Conservation (phyloP, 2,329 filamentous ascomycete genomes). For the Hypoxylon sp. region DNA sequence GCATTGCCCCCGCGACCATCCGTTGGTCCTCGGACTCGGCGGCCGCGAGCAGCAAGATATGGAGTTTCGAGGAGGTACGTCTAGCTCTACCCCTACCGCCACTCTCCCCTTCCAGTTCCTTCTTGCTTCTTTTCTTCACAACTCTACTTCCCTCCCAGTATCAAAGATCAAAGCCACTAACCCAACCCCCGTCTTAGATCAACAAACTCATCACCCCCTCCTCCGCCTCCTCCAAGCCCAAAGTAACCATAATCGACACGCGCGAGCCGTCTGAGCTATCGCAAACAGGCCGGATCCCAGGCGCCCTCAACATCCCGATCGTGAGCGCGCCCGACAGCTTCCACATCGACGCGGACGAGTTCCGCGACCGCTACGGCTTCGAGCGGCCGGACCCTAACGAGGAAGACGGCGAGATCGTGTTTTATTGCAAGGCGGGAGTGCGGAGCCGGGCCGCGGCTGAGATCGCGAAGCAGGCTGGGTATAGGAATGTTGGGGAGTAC, state of each 20-base stretch:
- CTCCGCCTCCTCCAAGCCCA: slow-evolving; percentile 12
- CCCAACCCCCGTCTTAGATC: slow-evolving; percentile 40
- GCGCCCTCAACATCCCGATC: slow-evolving; percentile 86
- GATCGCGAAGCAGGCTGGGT: slow-evolving; percentile 83
- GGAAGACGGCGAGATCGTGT: slow-evolving; percentile 71
- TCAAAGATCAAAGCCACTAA: neutral
- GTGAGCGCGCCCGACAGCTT: slow-evolving; percentile 82
- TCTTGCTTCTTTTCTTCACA: neutral
- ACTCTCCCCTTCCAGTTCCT: slow-evolving; percentile 6
- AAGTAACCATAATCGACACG: slow-evolving; percentile 65
- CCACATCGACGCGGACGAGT: slow-evolving; percentile 82
- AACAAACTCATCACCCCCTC: slow-evolving; percentile 33
- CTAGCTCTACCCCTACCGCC: neutral
- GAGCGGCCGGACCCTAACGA: slow-evolving; percentile 69
- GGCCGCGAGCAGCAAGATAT: slow-evolving; percentile 50
- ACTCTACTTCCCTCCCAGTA: neutral
- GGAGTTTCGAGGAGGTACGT: slow-evolving; percentile 54
- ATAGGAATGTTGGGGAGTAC: slow-evolving; percentile 79
- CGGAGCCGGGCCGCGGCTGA: slow-evolving; percentile 82
- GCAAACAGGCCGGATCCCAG: slow-evolving; percentile 80
- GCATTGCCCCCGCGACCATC: slow-evolving; percentile 7
- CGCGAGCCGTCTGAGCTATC: slow-evolving; percentile 79
- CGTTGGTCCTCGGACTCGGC: slow-evolving; percentile 49
- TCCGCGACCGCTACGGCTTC: slow-evolving; percentile 86
- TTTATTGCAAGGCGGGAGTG: slow-evolving; percentile 95